These are phyloP conservation scores for Isatis lusitanica DNA, from an alignment of 441 rosid genomes.

Conservation along the genomic window DNA sequence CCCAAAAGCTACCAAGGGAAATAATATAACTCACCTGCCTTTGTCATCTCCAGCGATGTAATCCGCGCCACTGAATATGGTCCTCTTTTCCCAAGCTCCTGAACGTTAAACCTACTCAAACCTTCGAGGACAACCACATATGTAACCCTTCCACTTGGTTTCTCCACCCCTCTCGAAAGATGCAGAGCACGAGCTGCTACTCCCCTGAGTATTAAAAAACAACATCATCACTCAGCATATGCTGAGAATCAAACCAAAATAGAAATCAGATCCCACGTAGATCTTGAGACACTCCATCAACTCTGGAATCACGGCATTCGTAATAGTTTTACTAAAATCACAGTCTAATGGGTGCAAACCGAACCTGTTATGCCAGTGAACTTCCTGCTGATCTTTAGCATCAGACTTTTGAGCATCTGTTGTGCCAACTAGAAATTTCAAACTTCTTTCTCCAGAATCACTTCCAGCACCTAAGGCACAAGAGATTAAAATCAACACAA, in stretches of 20 bases:
- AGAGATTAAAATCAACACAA: not conserved
- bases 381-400: slow-evolving; percentile 76
- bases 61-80: slow-evolving; percentile 82
- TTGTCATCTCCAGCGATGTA: slow-evolving; percentile 89
- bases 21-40: slow-evolving; percentile 56
- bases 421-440: slow-evolving; percentile 55
- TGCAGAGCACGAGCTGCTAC: slow-evolving; percentile 98
- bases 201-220: slow-evolving; percentile 55
- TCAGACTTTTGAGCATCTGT: slow-evolving; percentile 70
- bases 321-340: not conserved
- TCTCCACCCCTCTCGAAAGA: slow-evolving; percentile 98
- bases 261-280: slow-evolving; percentile 10
- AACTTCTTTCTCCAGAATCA: slow-evolving; percentile 65
- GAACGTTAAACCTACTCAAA: slow-evolving; percentile 87
- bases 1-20: slow-evolving; percentile 5
- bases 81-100: slow-evolving; percentile 91
- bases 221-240: slow-evolving; percentile 10
- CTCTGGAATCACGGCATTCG: not conserved
- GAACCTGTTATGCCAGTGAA: slow-evolving; percentile 66
- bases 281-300: not conserved
- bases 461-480: slow-evolving; percentile 53
- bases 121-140: slow-evolving; percentile 98
- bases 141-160: slow-evolving; percentile 98
- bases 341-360: not conserved
- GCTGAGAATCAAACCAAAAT: slow-evolving; percentile 9